Evolutionary conservation across 805 yeast species (phyloP), one percentile per base, ranked within the genome.

Genomic region (Monosporozyma aerobia): DNA sequence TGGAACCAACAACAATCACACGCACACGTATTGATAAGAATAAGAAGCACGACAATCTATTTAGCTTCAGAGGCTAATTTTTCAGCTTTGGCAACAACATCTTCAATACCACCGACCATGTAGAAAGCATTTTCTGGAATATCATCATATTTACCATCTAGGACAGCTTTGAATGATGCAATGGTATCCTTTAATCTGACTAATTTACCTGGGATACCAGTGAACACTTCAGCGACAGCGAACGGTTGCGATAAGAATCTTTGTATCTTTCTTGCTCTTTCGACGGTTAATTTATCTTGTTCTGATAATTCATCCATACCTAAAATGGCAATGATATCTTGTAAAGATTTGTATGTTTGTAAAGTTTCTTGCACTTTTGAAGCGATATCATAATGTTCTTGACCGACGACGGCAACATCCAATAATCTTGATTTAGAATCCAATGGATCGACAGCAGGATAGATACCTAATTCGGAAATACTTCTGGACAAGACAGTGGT

Each of bases 281-380:
- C 99, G 76, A 94, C 99, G 63, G 98, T 92, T 74, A 94, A 85
- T 81, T 94, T 94, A 80, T 94, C 99, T 69, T 84, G 78, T 82
- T 94, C 99, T 64, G 97, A 90, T 80, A 94, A 85, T 83, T 94
- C 99, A 78, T 94, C 99, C 99, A 94, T 94, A 90, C 99, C 99
- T 77, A 94, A 87, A 83, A 94, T 94, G 77, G 99, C 99, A 85
- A 94, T 94, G 78, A 94, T 94, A 85, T 94, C 99, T 82, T 94
- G 99, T 75, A 94, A 83, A 67, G 99, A 94, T 83, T 94, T 94
- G 87, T 94, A 94, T 68, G 98, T 97, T 82, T 94, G 99, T 76
- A 94, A 82, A 68, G 99, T 94, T 81, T 90, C 94, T 82, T 94
- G 99, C 65, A 94, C 99, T 69, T 77, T 72, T 66, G 95, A 79